Evolutionary conservation across 129 eudicot species (phyloP).

Genomic region (Erigeron canadensis): DNA sequence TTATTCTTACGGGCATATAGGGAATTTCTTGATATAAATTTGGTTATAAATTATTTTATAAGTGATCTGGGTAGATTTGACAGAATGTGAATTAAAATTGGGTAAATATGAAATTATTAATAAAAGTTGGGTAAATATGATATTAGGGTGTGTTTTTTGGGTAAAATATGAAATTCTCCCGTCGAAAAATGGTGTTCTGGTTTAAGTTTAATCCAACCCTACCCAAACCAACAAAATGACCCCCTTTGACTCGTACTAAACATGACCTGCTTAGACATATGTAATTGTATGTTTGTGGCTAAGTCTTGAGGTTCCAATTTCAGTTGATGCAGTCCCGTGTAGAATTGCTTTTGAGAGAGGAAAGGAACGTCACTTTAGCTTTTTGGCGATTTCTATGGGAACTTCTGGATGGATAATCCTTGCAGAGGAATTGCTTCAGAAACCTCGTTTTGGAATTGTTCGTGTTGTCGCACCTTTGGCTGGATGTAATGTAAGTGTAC

Average conservation of each 20-base stretch:
- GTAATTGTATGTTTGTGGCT: conserved; percentile 3
- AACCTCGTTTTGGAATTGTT: conserved; percentile 51
- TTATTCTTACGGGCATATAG: too few species aligned
- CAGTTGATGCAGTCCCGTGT: conserved; percentile 92
- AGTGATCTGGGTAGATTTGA: too few species aligned
- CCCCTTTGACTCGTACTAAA: neutral
- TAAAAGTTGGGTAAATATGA: too few species aligned
- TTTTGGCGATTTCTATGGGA: conserved; percentile 67
- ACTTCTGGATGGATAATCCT: conserved; percentile 84
- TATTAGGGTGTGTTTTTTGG: too few species aligned
- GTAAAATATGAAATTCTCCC: too few species aligned
- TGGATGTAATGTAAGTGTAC: conserved; percentile 66
- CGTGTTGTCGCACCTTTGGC: conserved; percentile 90
- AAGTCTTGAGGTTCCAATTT: conserved; percentile 14
- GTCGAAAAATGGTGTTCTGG: neutral
- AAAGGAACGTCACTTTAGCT: conserved; percentile 77
- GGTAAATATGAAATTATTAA: too few species aligned
- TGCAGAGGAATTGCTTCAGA: conserved; percentile 69
- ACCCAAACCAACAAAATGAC: neutral
- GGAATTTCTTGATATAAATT: too few species aligned
- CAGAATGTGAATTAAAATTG: too few species aligned
- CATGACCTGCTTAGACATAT: neutral
- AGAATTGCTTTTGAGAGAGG: conserved; percentile 98
- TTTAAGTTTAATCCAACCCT: neutral
- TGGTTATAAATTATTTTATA: too few species aligned